Evolutionary conservation across 257 asterid species (phyloP).

Genomic region (Vinca minor): DNA sequence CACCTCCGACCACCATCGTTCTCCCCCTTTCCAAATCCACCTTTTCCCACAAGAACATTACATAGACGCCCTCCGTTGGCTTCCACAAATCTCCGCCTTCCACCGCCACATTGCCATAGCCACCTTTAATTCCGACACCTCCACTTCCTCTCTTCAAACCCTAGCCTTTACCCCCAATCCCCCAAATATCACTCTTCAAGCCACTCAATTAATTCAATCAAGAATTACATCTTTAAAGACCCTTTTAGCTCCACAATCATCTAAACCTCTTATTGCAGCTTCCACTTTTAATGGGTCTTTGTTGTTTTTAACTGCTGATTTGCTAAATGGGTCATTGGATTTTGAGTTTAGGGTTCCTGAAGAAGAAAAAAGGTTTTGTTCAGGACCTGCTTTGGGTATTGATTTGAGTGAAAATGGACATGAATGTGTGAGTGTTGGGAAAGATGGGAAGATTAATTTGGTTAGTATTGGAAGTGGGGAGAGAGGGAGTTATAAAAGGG

Average conservation of each 20-base stretch:
- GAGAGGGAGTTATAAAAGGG: conserved; percentile 36
- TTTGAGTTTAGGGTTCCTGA: conserved; percentile 34
- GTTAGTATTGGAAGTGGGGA: conserved; percentile 24
- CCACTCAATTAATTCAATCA: conserved; percentile 46
- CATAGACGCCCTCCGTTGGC: conserved; percentile 78
- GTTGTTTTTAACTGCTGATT: conserved; percentile 44
- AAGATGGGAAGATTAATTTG: conserved; percentile 75
- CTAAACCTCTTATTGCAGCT: conserved; percentile 56
- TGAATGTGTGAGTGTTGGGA: conserved; percentile 75
- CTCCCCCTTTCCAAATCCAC: conserved; percentile 32
- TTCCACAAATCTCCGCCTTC: conserved; percentile 70
- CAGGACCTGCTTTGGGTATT: conserved; percentile 46
- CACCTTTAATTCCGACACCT: conserved; percentile 46
- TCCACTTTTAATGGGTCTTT: conserved; percentile 52
- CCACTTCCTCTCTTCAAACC: conserved; percentile 51
- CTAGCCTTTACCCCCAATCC: conserved; percentile 30
- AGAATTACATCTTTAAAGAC: conserved; percentile 49
- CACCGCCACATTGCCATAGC: conserved; percentile 66
- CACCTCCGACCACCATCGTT: conserved; percentile 14
- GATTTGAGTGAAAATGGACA: conserved; percentile 63
- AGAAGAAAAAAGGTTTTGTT: conserved; percentile 46
- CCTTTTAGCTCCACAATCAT: conserved; percentile 23
- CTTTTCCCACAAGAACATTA: conserved; percentile 49
- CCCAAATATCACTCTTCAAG: conserved; percentile 26
- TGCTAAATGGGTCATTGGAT: conserved; percentile 34